These are phyloP conservation scores for Colletotrichum gloeosporioides DNA, from an alignment of 2,329 filamentous ascomycete species.

Conservation along the genomic window DNA sequence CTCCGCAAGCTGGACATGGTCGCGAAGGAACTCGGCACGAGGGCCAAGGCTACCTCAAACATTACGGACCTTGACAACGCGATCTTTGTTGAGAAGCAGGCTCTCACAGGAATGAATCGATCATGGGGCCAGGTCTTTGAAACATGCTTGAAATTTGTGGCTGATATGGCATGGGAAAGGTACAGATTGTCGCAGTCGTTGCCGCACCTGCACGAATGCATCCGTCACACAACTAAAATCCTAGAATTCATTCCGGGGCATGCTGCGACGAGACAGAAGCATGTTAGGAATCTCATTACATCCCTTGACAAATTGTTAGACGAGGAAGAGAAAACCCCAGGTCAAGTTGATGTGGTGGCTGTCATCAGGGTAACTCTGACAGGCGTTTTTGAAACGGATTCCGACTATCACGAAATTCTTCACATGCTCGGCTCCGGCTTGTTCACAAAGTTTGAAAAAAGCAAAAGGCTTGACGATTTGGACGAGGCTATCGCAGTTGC, in stretches of 20 bases:
- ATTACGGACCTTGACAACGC: not conserved
- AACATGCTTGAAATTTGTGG: not conserved
- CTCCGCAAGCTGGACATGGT: not conserved
- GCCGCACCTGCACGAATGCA: not conserved
- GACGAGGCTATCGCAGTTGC: not conserved
- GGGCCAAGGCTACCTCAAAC: not conserved
- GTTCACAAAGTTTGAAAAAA: not conserved
- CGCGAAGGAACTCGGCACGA: not conserved
- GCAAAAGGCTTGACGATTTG: accelerated
- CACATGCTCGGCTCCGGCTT: accelerated
- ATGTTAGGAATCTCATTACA: not conserved
- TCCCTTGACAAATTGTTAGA: not conserved
- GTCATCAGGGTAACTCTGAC: not conserved
- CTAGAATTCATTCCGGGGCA: accelerated
- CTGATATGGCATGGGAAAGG: not conserved
- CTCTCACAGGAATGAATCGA: accelerated
- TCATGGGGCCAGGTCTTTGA: not conserved
- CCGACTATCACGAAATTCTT: accelerated
- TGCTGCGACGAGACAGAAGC: accelerated
- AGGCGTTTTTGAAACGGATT: not conserved
- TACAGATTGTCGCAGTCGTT: accelerated
- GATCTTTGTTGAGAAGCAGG: not conserved
- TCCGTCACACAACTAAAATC: accelerated
- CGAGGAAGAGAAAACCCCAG: not conserved
- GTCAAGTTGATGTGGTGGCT: not conserved